phyloP scores from a whole-genome alignment of 768 basidiomycete species.

The Boletus speciosus region DNA sequence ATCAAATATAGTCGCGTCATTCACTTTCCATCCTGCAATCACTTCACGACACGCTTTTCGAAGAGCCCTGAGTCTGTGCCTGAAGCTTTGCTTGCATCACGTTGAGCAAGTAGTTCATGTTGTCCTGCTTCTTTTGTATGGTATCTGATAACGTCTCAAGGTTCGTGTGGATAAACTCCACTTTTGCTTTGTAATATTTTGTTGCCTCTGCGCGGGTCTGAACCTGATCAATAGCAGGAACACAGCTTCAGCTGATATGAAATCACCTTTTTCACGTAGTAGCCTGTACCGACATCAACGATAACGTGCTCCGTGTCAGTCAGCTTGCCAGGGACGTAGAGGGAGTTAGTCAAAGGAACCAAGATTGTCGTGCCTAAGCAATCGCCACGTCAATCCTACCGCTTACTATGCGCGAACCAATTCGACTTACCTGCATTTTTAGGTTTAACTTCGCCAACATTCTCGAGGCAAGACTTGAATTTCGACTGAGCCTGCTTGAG shows the following conservation, averaged over 20 bases:
- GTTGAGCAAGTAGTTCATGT: conserved; percentile 69
- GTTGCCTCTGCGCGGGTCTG: conserved; percentile 80
- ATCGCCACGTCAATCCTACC: neutral
- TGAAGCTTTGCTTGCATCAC: conserved; percentile 67
- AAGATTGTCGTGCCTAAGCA: conserved; percentile 77
- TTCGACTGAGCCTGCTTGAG: conserved; percentile 91
- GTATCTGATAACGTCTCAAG: conserved; percentile 85
- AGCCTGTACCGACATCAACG: conserved; percentile 94
- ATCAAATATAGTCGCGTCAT: neutral
- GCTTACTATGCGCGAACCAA: neutral
- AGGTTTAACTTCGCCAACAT: conserved; percentile 69
- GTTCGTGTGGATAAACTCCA: conserved; percentile 77
- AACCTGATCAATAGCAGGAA: conserved; percentile 1
- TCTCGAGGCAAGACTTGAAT: conserved; percentile 84
- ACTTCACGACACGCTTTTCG: conserved; percentile 21
- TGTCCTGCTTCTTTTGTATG: conserved; percentile 88
- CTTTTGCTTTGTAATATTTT: conserved; percentile 78
- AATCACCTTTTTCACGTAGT: conserved; percentile 88
- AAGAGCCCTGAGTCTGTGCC: conserved; percentile 15
- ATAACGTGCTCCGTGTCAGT: conserved; percentile 82
- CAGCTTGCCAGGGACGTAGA: conserved; percentile 93
- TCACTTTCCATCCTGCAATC: neutral
- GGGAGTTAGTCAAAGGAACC: conserved; percentile 89
- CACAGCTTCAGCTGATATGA: conserved; percentile 6
- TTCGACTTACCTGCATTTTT: conserved; percentile 53